Percentiles rank a stretch among this genome's conserved stretches.
phyloP scores from a whole-genome alignment of 345 rosid species.

The Turnera subulata region DNA sequence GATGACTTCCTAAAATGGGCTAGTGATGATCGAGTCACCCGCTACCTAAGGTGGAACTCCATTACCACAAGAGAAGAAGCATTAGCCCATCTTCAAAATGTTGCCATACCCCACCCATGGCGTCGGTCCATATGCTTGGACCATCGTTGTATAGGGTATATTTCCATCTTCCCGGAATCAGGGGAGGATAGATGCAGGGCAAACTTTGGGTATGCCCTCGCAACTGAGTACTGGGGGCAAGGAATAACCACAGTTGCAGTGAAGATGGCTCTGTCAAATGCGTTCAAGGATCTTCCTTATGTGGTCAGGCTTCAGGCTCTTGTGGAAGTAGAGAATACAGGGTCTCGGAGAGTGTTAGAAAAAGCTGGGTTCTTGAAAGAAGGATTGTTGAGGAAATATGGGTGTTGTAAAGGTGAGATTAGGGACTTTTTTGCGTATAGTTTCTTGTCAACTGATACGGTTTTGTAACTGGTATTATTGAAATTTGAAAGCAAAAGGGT shows the following conservation, averaged over 20 bases:
- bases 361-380: constrained; percentile 60
- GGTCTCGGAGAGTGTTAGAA: constrained; percentile 56
- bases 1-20: constrained; percentile 52
- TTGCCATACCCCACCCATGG: constrained; percentile 42
- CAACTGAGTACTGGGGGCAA: constrained; percentile 40
- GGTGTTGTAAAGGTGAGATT: constrained; percentile 39
- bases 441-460: constrained; percentile 32
- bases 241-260: constrained; percentile 36
- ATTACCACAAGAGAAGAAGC: constrained; percentile 40
- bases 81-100: constrained; percentile 18
- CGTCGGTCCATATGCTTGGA: constrained; percentile 48
- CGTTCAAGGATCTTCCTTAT: constrained; percentile 26
- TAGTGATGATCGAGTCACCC: constrained; percentile 38
- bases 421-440: constrained; percentile 46
- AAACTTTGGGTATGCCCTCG: constrained; percentile 32
- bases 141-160: constrained; percentile 35
- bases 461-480: constrained; percentile 5
- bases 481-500: no score
- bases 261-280: constrained; percentile 33
- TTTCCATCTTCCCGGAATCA: constrained; percentile 32
- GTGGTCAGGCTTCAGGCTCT: constrained; percentile 59
- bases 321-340: constrained; percentile 46
- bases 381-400: constrained; percentile 57
- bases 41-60: constrained; percentile 41
- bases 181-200: constrained; percentile 40